Evolutionary conservation across 768 basidiomycete species (phyloP), one percentile per base, ranked within the genome.

Genomic region (Suillus variegatus): DNA sequence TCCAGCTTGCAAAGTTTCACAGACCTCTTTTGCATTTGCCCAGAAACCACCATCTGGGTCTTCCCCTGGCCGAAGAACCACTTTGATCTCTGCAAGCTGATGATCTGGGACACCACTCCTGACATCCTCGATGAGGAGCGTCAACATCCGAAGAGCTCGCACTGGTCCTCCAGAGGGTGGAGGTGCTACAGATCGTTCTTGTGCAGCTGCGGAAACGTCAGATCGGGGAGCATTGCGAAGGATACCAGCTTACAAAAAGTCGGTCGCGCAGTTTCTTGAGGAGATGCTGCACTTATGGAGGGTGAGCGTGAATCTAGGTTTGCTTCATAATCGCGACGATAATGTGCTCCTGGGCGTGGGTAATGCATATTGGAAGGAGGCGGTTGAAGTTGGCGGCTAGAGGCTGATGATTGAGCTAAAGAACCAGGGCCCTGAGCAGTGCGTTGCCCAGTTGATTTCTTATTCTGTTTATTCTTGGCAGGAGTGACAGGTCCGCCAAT

Each of bases 21-120:
- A 82, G 46, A 93, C 78, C 43, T 90, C 86, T 67, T 82, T 81
- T 2, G 90, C 89, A 71, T 90, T 86, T 7, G 86, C 90, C 91
- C 91, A 92, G 69, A 82, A 89, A 6, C 87, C 86, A 68, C 85
- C 87, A 44, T 81, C 80, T 6, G 78, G 76, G 64, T 83, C 75
- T 41, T 84, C 82, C 4, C 81, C 79, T 6, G 73, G 70, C 70
- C 75, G 84, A 44, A 92, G 74, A n/a, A 83, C 84, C 38, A 91
- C 82, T 44, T 78, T 82, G 22, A 93, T 85, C 73, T 93, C 91
- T 2, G 86, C 86, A 22, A 92, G 79, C 69, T 86, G 85, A 63
- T 80, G 76, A 72, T 91, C 90, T 43, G 77, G 74, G 1, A 76
- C 76, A 7, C 82, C 84, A 66, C 80, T 83, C 43, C 91, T 84